Base-by-base conservation (phyloP, 345 rosid genomes). In the Linum trigynum region DNA sequence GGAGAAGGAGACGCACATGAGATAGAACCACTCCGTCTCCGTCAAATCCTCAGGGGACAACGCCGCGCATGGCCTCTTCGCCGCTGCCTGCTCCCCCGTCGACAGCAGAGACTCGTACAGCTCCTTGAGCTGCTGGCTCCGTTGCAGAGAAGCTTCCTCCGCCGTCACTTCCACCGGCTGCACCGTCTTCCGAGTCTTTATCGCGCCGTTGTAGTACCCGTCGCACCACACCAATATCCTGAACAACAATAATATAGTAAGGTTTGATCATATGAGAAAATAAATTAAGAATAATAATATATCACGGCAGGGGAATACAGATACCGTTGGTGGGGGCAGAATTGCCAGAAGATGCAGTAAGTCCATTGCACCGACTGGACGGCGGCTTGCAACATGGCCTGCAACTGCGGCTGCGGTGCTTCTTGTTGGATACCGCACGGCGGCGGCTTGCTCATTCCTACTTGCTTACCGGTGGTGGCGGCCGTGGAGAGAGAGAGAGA, bases 331-430 rank as follows among this genome's bases (percentile, higher is more conserved):
- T 84, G 97, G 0, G 99, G 97, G 79, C 92, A 91, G 55, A 84
- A 16, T 77, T 89, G 91, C 99, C 99, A 95, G 66, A 86, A 87
- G 74, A 95, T 84, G 73, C 96, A 80, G 71, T 95, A 95, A 57
- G 96, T 91, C 99, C 99, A 95, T 7, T 81, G 84, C 72, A 91
- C 90, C 5, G 97, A 91, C 79, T 91, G 91, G 73, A 95, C 96
- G 51, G 88, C 89, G 35, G 81, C 80, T 79, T 95, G 94, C 57
- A 95, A 74, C 78, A 85, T 78, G 69, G 39, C 80, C 71, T 87
- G 95, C 36, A 91, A 77, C 53, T 48, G 53, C 53, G 2, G 53
- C 10, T 4, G 50, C 11, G 32, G 32, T 23, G 32, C 32, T 23
- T 23, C 32, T 23, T 48, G 53, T 70, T 82, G 85, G 70, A 71